Evolutionary conservation across 1,284 basidiomycete genomes (phyloP).

Genomic region (Ustilago trichophora): DNA sequence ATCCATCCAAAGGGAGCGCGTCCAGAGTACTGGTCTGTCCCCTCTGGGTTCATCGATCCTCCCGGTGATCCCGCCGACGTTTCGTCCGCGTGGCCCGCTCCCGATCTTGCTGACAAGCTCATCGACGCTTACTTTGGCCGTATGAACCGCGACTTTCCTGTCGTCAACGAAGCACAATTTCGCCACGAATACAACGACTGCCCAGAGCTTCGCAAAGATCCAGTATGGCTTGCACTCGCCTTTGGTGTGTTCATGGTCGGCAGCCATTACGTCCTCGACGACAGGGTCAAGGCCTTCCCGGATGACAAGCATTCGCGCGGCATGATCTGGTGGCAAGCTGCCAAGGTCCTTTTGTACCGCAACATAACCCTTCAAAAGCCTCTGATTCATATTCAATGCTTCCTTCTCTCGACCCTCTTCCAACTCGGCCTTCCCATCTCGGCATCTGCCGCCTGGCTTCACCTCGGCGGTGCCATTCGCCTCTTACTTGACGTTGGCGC

Average conservation of each 20-base stretch:
- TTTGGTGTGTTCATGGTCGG: conserved; percentile 52
- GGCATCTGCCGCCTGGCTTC: conserved; percentile 43
- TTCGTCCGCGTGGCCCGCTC: conserved; percentile 40
- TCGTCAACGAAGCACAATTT: conserved; percentile 52
- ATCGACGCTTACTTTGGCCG: conserved; percentile 53
- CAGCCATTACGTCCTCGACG: conserved; percentile 40
- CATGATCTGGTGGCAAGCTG: conserved; percentile 40
- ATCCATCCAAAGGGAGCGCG: conserved; percentile 24
- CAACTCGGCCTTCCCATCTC: conserved; percentile 38
- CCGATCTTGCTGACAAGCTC: conserved; percentile 45
- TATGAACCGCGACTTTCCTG: conserved; percentile 44
- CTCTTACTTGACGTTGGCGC: conserved; percentile 51
- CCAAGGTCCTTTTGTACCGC: conserved; percentile 18
- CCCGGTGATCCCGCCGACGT: conserved; percentile 3
- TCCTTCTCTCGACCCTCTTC: conserved; percentile 35
- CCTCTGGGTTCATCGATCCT: conserved; percentile 29
- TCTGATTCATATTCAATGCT: conserved; percentile 19
- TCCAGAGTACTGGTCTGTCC: conserved; percentile 40
- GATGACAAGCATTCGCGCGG: conserved; percentile 31
- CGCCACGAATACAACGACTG: conserved; percentile 35
- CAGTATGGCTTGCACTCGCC: conserved; percentile 39
- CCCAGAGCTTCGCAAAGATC: conserved; percentile 34
- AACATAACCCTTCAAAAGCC: conserved; percentile 16
- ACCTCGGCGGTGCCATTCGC: conserved; percentile 47
- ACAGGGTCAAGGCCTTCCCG: conserved; percentile 16